These are phyloP conservation scores for Fusarium pininemorale DNA, from an alignment of 2,329 filamentous ascomycete genomes.

Conservation along the genomic window DNA sequence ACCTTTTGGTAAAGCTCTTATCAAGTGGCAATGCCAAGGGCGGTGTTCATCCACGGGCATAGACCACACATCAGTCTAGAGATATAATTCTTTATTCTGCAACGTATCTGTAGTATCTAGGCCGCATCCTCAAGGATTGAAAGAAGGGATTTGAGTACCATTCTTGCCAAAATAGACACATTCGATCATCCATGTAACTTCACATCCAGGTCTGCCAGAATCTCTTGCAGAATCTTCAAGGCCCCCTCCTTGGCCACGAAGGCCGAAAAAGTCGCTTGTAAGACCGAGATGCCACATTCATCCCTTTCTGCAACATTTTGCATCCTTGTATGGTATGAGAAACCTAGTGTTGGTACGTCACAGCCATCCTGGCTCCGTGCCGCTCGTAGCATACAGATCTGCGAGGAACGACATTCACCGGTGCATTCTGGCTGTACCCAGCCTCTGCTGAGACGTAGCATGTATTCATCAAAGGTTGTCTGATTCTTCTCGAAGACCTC, in stretches of 20 bases:
- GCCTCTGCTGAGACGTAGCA: conserved; percentile 58
- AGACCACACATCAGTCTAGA: neutral
- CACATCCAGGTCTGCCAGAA: conserved; percentile 5
- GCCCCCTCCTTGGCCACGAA: conserved; percentile 39
- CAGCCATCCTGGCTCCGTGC: conserved; percentile 64
- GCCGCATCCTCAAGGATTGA: neutral
- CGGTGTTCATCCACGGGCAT: neutral
- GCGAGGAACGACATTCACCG: conserved; percentile 52
- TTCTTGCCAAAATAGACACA: neutral
- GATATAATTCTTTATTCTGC: neutral
- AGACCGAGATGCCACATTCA: conserved; percentile 46
- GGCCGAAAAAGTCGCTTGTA: conserved; percentile 39
- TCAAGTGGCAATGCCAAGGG: neutral
- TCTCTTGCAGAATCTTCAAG: conserved; percentile 38
- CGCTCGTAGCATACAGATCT: conserved; percentile 64
- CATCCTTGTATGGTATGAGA: conserved; percentile 47
- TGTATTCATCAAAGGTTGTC: conserved; percentile 57
- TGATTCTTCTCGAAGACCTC: conserved; percentile 55
- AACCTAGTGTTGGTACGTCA: conserved; percentile 47
- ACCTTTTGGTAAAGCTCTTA: neutral
- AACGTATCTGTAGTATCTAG: neutral
- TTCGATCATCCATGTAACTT: conserved; percentile 6
- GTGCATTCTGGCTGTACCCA: conserved; percentile 53
- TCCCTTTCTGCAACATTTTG: conserved; percentile 32
- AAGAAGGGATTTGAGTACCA: neutral